Evolutionary conservation across 1,284 basidiomycete species (phyloP).

Genomic region (Hortiboletus rubellus): DNA sequence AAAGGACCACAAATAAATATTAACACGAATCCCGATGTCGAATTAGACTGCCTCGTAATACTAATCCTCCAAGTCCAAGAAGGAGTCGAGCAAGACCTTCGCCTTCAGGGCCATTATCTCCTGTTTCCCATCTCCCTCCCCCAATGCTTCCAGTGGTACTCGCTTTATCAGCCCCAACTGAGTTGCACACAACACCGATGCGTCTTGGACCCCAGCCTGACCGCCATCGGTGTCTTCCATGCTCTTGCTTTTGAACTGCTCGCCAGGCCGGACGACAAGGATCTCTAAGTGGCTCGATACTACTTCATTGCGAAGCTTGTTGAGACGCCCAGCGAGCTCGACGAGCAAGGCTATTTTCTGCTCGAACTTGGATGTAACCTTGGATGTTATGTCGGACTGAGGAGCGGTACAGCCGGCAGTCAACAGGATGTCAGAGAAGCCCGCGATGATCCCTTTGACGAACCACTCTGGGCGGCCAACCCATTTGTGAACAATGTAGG

Average conservation of each 20-base stretch:
- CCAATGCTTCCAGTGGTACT: constrained; percentile 8
- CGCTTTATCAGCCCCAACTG: constrained; percentile 25
- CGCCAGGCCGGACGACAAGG: constrained; percentile 12
- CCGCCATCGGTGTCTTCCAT: constrained; percentile 26
- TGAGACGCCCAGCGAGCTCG: constrained; percentile 18
- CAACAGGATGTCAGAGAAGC: constrained; percentile 18
- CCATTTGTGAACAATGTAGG: not conserved
- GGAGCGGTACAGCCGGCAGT: constrained; percentile 17
- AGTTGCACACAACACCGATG: constrained; percentile 23
- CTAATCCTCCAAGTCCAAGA: constrained; percentile 17
- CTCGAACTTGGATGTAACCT: constrained; percentile 15
- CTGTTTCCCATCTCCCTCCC: constrained; percentile 19
- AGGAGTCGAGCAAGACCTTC: constrained; percentile 25
- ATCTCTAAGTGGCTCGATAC: constrained; percentile 25
- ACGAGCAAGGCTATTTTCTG: constrained; percentile 20
- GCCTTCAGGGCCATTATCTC: constrained; percentile 20
- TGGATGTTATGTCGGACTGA: constrained; percentile 8
- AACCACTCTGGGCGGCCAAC: not conserved
- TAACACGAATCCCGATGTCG: too few species aligned
- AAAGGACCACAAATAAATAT: too few species aligned
- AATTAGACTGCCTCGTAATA: too few species aligned
- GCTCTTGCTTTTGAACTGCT: constrained; percentile 11
- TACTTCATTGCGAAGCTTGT: constrained; percentile 22
- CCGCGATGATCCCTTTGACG: constrained; percentile 2
- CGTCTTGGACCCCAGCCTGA: not conserved